phyloP scores from a whole-genome alignment of 1,284 basidiomycete species.

The Moesziomyces sp. region DNA sequence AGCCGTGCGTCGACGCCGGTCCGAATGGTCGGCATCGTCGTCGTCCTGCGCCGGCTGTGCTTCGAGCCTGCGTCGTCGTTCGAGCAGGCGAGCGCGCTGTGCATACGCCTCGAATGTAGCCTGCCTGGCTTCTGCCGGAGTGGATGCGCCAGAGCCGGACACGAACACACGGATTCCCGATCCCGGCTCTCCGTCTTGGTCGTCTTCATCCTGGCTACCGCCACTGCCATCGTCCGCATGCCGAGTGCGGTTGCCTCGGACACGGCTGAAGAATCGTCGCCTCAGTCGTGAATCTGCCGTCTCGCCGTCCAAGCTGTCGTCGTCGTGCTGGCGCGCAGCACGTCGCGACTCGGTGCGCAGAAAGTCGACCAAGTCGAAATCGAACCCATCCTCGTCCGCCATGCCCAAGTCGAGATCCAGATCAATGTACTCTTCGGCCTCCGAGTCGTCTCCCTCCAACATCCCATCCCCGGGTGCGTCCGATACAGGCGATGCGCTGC shows the following conservation, averaged over 20 bases:
- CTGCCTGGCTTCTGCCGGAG: constrained; percentile 34
- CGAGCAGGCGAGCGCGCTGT: constrained; percentile 26
- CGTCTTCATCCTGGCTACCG: constrained; percentile 1
- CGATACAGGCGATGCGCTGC: constrained; percentile 4
- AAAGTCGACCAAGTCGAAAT: constrained; percentile 38
- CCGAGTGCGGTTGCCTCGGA: constrained; percentile 2
- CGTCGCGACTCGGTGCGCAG: constrained; percentile 26
- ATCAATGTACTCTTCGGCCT: constrained; percentile 33
- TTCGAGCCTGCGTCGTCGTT: constrained; percentile 27
- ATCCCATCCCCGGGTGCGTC: background rate
- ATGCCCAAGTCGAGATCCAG: constrained; percentile 39
- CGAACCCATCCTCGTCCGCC: constrained; percentile 31
- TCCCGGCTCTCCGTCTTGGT: constrained; percentile 1
- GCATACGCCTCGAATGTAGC: constrained; percentile 49
- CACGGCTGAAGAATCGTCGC: background rate
- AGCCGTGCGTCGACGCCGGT: background rate
- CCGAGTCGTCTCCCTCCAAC: constrained; percentile 15
- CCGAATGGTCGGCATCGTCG: background rate
- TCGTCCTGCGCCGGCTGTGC: constrained; percentile 4
- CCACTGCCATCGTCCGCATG: constrained; percentile 2
- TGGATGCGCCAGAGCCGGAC: constrained; percentile 32
- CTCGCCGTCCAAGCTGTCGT: background rate
- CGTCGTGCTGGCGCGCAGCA: constrained; percentile 2
- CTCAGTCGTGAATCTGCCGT: background rate
- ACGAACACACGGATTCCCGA: constrained; percentile 28